Percentiles rank a stretch among this genome's conserved stretches.
phyloP scores from a whole-genome alignment of 768 basidiomycete species.

The Rhizopogon roseolus region DNA sequence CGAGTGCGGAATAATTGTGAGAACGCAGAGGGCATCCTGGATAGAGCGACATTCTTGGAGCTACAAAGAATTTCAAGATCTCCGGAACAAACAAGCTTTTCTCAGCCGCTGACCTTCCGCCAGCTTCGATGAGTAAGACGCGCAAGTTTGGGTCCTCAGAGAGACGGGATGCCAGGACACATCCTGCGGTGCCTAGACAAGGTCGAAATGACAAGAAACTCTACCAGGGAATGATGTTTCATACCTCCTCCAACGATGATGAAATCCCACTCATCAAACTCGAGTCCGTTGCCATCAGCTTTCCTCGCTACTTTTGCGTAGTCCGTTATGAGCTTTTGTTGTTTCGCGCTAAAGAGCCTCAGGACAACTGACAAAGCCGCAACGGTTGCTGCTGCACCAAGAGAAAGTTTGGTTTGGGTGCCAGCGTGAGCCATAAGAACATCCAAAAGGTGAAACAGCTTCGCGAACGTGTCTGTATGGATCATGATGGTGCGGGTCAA shows the following conservation, averaged over 20 bases:
- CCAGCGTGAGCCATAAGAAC: not conserved
- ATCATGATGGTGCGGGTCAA: not conserved
- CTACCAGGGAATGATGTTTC: not conserved
- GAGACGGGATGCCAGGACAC: slow-evolving; percentile 40
- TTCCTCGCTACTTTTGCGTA: slow-evolving; percentile 8
- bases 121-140: slow-evolving; percentile 35
- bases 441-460: not conserved
- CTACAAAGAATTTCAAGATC: slow-evolving; percentile 21
- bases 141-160: slow-evolving; percentile 30
- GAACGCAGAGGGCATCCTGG: slow-evolving; percentile 42
- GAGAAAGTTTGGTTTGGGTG: not conserved
- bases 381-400: slow-evolving; percentile 3
- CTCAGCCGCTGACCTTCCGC: slow-evolving; percentile 40
- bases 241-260: slow-evolving; percentile 54
- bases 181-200: slow-evolving; percentile 36
- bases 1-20: slow-evolving; percentile 37
- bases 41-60: slow-evolving; percentile 35
- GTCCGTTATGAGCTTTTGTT: slow-evolving; percentile 8
- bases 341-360: not conserved
- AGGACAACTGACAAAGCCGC: slow-evolving; percentile 7
- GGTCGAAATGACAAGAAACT: not conserved
- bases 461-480: not conserved
- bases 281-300: not conserved
- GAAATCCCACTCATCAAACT: slow-evolving; percentile 39
- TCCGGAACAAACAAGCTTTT: not conserved